Conservation (phyloP, 2,329 filamentous ascomycete genomes). For the Cyphellophora attinorum region DNA sequence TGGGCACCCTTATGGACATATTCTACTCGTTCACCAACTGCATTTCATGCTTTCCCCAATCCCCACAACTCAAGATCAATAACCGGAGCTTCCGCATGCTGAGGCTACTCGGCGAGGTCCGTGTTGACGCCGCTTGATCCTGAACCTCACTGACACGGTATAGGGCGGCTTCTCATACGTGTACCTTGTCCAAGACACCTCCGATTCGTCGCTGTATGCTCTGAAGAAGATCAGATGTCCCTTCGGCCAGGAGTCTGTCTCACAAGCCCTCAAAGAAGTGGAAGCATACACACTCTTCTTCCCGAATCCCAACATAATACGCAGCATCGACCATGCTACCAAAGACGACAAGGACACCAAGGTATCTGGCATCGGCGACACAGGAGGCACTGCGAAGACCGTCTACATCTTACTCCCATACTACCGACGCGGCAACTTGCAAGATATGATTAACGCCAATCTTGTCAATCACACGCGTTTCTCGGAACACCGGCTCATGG, state of each 20-base stretch:
- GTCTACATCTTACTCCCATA: conserved; percentile 96
- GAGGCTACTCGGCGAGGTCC: conserved; percentile 80
- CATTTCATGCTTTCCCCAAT: conserved; percentile 91
- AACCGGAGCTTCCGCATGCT: conserved; percentile 91
- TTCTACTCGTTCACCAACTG: conserved; percentile 90
- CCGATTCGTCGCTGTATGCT: conserved; percentile 69
- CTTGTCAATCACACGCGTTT: conserved; percentile 89
- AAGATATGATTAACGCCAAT: conserved; percentile 98
- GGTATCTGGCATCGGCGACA: conserved; percentile 43
- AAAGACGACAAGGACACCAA: conserved; percentile 56
- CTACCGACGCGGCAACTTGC: conserved; percentile 87
- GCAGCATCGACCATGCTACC: conserved; percentile 72
- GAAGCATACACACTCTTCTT: conserved; percentile 90
- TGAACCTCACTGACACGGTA: conserved; percentile 4
- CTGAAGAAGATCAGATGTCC: conserved; percentile 99
- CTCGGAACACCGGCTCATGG: conserved; percentile 79
- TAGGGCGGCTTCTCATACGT: conserved; percentile 97
- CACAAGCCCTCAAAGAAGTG: conserved; percentile 91
- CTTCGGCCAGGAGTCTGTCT: conserved; percentile 91
- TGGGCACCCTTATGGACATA: conserved; percentile 77
- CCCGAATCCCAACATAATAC: conserved; percentile 76
- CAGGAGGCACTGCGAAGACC: conserved; percentile 61
- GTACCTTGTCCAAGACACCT: conserved; percentile 91
- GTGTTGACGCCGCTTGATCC: background rate
- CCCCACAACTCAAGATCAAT: conserved; percentile 91